These are phyloP conservation scores for Datura wrightii DNA, from an alignment of 257 asterid species.

Conservation along the genomic window DNA sequence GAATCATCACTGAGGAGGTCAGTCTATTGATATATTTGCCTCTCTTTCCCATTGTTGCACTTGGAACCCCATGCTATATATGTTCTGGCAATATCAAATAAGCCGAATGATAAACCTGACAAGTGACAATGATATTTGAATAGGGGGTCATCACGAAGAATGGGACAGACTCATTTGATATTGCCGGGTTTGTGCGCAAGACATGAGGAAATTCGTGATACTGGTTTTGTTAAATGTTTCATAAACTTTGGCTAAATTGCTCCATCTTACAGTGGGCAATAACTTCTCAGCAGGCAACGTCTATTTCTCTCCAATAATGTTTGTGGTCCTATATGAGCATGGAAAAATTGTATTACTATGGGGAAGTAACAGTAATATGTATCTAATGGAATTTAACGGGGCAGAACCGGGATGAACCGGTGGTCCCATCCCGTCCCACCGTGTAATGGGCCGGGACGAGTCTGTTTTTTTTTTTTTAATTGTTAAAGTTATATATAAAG, in stretches of 20 bases:
- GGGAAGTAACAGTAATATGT: neutral
- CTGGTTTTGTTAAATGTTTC: neutral
- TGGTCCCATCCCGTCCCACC: too few species aligned
- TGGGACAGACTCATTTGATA: constrained; percentile 63
- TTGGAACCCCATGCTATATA: neutral
- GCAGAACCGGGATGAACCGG: too few species aligned
- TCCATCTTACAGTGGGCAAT: neutral
- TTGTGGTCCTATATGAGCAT: constrained; percentile 11
- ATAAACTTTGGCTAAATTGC: neutral
- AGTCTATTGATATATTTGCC: constrained; percentile 32
- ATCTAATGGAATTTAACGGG: neutral
- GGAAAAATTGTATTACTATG: neutral
- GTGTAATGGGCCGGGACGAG: too few species aligned
- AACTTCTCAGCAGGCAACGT: neutral
- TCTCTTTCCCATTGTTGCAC: constrained; percentile 32
- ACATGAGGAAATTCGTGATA: constrained; percentile 27
- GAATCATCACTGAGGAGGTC: constrained; percentile 89
- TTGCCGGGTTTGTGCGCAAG: constrained; percentile 52
- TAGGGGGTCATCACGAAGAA: constrained; percentile 86
- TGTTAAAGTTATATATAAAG: too few species aligned
- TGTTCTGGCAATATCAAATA: constrained; percentile 12
- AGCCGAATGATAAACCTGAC: constrained; percentile 29
- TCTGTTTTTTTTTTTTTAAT: too few species aligned
- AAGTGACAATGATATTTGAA: constrained; percentile 20
- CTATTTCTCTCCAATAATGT: neutral